A percentile compares a stretch with the other conserved stretches of the same genome.
These are phyloP conservation scores for Endocladia muricata DNA, from an alignment of 31 red algal genomes.

Conservation along the genomic window DNA sequence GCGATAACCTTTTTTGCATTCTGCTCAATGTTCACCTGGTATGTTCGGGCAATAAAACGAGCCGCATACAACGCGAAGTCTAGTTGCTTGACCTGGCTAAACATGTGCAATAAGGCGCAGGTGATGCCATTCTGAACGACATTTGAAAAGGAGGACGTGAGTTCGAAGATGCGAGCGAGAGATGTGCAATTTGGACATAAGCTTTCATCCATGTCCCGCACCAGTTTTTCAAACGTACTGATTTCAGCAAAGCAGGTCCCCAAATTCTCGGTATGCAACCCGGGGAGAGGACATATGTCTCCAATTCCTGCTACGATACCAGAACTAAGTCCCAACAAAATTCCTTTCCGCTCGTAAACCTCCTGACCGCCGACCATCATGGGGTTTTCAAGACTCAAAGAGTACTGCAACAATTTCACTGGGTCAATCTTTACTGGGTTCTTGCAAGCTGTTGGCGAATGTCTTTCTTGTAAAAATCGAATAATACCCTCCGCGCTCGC, in stretches of 20 bases:
- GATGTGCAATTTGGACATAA: too few species aligned
- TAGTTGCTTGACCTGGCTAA: too few species aligned
- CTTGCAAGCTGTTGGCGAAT: background rate
- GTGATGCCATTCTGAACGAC: conserved; percentile 35
- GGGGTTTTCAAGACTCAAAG: conserved; percentile 11
- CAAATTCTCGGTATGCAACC: conserved; percentile 40
- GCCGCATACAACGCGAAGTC: too few species aligned
- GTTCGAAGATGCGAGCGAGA: too few species aligned
- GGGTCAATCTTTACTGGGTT: background rate
- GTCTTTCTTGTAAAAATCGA: background rate
- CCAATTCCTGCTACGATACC: conserved; percentile 22
- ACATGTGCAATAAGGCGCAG: conserved; percentile 21
- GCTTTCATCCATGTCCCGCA: too few species aligned
- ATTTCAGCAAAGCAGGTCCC: conserved; percentile 25
- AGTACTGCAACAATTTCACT: conserved; percentile 17
- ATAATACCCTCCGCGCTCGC: background rate
- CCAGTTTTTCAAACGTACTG: too few species aligned
- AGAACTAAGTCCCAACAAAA: conserved; percentile 9
- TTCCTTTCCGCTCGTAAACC: conserved; percentile 29
- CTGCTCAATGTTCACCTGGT: too few species aligned
- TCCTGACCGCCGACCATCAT: conserved; percentile 31
- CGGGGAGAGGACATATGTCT: conserved; percentile 69
- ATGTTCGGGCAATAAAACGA: too few species aligned
- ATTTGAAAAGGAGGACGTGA: too few species aligned
- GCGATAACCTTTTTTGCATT: too few species aligned